Evolutionary conservation across 78 protist species (phyloP), one percentile per base, ranked within the genome.

Genomic region (Polysphondylium violaceum): DNA sequence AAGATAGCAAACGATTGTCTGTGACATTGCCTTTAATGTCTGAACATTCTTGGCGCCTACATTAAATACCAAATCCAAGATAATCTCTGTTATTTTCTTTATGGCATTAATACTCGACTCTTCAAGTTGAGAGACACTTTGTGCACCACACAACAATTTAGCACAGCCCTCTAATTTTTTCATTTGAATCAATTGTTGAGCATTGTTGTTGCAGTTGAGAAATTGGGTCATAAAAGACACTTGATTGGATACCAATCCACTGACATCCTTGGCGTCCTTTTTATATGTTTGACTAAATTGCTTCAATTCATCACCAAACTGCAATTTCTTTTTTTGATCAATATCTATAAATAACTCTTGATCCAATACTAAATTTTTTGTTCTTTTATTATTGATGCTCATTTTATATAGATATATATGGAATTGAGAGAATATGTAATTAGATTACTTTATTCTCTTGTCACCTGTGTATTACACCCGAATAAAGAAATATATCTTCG

Each of bases 131-230:
- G 33, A 17, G 9, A 9, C 23, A 19, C 23, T 19, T 5, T 55
- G 7, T 55, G 1, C 23, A 55, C 7, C 7, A 6, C 11, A 38
- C 21, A 64, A 36, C 27, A 61, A 5, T 35, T 11, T 33, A 16
- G 23, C 17, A 33, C 44, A 59, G 40, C 51, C 31, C 55, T 72
- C 78, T 3, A 72, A n/a, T 50, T 72, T 72, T 72, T 72, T 72
- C n/a, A 44, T 72, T 72, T 72, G 78, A 21, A 72, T 72, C 5
- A 50, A 36, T 72, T 72, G 78, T 72, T 72, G 78, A 29, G 23
- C 35, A 50, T 72, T 72, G 23, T 72, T 72, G 19, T 25, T 72
- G 27, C 65, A 31, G 27, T 41, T 19, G 17, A 72, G 31, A 31
- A 72, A 50, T 16, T 50, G 27, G 4, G 5, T 6, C 14, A 56